Conservation (phyloP, 768 basidiomycete genomes). For the Suillus paluster region DNA sequence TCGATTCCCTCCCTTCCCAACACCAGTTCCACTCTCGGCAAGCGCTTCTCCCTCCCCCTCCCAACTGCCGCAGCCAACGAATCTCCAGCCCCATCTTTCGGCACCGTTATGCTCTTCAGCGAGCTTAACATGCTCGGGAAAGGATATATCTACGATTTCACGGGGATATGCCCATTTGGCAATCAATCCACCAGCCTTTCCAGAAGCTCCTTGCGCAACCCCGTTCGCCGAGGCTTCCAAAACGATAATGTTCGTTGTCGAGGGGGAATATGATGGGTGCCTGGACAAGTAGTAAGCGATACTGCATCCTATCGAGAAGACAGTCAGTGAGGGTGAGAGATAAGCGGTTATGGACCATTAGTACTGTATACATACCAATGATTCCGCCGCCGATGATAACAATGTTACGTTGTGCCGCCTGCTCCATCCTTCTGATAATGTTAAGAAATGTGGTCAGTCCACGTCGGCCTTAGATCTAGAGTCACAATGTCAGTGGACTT, state of each 20-base stretch:
- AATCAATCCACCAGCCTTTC: slow-evolving; percentile 85
- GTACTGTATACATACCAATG: slow-evolving; percentile 50
- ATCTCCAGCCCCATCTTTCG: slow-evolving; percentile 84
- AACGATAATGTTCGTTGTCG: slow-evolving; percentile 55
- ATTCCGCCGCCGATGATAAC: slow-evolving; percentile 88
- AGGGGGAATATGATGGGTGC: slow-evolving; percentile 51
- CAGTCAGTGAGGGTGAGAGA: background rate
- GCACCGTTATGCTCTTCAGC: slow-evolving; percentile 71
- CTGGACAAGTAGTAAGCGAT: slow-evolving; percentile 80
- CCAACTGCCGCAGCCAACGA: slow-evolving; percentile 75
- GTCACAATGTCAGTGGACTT: background rate
- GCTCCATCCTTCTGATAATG: slow-evolving; percentile 21
- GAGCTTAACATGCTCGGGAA: slow-evolving; percentile 69
- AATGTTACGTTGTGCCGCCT: slow-evolving; percentile 43
- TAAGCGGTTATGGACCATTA: background rate
- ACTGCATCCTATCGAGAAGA: slow-evolving; percentile 44
- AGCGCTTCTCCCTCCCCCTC: slow-evolving; percentile 58
- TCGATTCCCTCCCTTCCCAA: slow-evolving; percentile 35
- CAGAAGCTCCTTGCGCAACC: slow-evolving; percentile 79
- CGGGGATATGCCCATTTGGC: slow-evolving; percentile 85
- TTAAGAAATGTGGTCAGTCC: slow-evolving; percentile 2
- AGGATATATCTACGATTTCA: slow-evolving; percentile 69
- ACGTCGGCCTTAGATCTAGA: background rate
- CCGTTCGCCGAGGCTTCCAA: slow-evolving; percentile 72
- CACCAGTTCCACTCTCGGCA: slow-evolving; percentile 23